Evolutionary conservation across 495 filamentous ascomycete species (phyloP).

Genomic region (Talaromyces proteolyticus): DNA sequence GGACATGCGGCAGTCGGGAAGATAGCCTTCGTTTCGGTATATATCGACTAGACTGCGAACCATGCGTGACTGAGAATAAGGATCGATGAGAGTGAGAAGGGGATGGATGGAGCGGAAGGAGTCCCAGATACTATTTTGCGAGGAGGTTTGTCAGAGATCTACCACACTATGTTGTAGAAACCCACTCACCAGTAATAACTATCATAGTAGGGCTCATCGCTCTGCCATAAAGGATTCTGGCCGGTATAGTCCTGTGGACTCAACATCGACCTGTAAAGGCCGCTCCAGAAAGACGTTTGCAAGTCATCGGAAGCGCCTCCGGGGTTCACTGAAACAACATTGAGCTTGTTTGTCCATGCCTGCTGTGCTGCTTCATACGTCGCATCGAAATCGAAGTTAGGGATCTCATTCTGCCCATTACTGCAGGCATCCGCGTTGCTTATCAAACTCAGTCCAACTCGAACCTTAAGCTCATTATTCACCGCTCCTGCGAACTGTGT

Average conservation of each 20-base stretch:
- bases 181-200: constrained; percentile 61
- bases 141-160: constrained; percentile 5
- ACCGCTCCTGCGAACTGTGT: constrained; percentile 39
- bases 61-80: constrained; percentile 55
- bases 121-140: constrained; percentile 53
- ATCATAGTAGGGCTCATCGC: constrained; percentile 71
- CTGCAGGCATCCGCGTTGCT: constrained; percentile 57
- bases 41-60: constrained; percentile 66
- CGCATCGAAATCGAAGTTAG: constrained; percentile 57
- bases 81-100: constrained; percentile 63
- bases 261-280: constrained; percentile 66
- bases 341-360: constrained; percentile 60
- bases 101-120: constrained; percentile 66
- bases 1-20: constrained; percentile 63
- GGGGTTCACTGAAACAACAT: constrained; percentile 50
- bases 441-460: constrained; percentile 67
- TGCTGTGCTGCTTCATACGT: constrained; percentile 44
- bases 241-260: constrained; percentile 74
- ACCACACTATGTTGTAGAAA: background rate
- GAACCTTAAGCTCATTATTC: constrained; percentile 45
- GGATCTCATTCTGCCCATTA: constrained; percentile 63
- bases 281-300: constrained; percentile 64
- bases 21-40: constrained; percentile 61
- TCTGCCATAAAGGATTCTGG: constrained; percentile 69
- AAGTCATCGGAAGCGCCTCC: constrained; percentile 45